Evolutionary conservation across 495 filamentous ascomycete genomes (phyloP).

Genomic region (Daldinia bambusicola): DNA sequence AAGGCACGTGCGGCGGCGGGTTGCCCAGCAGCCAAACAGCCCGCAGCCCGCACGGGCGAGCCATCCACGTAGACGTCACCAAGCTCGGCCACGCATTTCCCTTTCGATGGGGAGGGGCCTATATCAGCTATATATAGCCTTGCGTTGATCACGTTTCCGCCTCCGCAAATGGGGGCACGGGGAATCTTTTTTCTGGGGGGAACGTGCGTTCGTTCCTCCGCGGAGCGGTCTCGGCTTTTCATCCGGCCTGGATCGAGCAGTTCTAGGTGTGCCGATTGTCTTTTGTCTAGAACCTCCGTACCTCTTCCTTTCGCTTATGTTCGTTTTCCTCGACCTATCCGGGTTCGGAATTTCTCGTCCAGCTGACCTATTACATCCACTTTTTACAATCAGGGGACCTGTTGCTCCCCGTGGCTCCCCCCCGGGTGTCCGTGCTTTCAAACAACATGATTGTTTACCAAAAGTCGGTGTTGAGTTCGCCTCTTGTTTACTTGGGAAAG

Average conservation of each 20-base stretch:
- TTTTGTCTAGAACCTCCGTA: background rate
- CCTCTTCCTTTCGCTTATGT: background rate
- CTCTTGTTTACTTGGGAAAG: background rate
- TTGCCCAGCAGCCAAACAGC: slow-evolving; percentile 9
- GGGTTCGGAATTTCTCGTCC: background rate
- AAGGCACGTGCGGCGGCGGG: slow-evolving; percentile 11
- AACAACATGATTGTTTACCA: slow-evolving; percentile 1
- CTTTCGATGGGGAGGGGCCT: slow-evolving; percentile 3
- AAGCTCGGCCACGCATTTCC: slow-evolving; percentile 11
- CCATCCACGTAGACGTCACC: slow-evolving; percentile 17
- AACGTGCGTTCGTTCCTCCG: background rate
- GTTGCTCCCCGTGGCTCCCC: background rate
- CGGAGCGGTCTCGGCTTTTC: background rate
- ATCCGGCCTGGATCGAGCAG: too few species aligned
- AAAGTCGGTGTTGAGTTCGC: slow-evolving; percentile 8
- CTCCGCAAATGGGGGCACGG: slow-evolving; percentile 19
- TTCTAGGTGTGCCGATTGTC: background rate
- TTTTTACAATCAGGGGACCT: slow-evolving; percentile 5
- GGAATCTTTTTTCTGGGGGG: background rate
- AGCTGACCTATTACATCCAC: slow-evolving; percentile 8
- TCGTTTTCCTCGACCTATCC: background rate
- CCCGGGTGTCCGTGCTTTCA: background rate
- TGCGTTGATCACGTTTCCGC: slow-evolving; percentile 11
- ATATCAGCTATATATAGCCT: slow-evolving; percentile 6
- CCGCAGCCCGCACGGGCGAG: too few species aligned